Conservation (phyloP, 306 rosid species). For the Comarum palustre region DNA sequence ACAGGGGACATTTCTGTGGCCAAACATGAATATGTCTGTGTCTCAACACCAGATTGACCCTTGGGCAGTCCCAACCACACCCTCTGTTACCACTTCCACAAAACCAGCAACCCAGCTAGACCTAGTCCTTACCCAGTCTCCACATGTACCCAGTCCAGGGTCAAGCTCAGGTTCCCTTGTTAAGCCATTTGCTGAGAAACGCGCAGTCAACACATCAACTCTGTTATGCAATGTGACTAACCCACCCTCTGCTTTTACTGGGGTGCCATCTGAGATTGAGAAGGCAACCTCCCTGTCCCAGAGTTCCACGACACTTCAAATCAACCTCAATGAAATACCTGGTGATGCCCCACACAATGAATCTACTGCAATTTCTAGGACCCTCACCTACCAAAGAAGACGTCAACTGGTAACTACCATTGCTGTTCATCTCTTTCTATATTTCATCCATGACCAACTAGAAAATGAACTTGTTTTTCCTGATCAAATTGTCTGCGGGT, state of each 20-base stretch:
- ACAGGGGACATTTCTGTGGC: conserved; percentile 69
- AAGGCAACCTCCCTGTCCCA: conserved; percentile 25
- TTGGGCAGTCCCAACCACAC: conserved; percentile 51
- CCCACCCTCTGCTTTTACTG: conserved; percentile 10
- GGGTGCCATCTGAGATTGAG: conserved; percentile 1
- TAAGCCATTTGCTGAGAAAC: conserved; percentile 68
- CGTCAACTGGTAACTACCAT: conserved; percentile 3
- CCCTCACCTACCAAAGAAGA: conserved; percentile 31
- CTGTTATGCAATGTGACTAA: conserved; percentile 34
- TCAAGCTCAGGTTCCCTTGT: conserved; percentile 51
- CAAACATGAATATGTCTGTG: conserved; percentile 41
- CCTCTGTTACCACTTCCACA: conserved; percentile 56
- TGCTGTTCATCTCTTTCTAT: neutral
- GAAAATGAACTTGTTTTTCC: neutral
- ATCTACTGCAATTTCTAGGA: conserved; percentile 16
- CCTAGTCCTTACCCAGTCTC: conserved; percentile 6
- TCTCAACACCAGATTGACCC: conserved; percentile 32
- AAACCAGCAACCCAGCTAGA: conserved; percentile 22
- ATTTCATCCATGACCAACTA: neutral
- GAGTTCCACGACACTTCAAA: conserved; percentile 21
- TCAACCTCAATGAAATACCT: conserved; percentile 65
- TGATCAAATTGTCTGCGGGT: neutral
- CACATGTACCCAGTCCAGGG: neutral
- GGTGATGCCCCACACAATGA: conserved; percentile 28
- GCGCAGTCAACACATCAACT: conserved; percentile 49